Base-by-base conservation (phyloP, 1,284 basidiomycete species). In the Melampsora americana region DNA sequence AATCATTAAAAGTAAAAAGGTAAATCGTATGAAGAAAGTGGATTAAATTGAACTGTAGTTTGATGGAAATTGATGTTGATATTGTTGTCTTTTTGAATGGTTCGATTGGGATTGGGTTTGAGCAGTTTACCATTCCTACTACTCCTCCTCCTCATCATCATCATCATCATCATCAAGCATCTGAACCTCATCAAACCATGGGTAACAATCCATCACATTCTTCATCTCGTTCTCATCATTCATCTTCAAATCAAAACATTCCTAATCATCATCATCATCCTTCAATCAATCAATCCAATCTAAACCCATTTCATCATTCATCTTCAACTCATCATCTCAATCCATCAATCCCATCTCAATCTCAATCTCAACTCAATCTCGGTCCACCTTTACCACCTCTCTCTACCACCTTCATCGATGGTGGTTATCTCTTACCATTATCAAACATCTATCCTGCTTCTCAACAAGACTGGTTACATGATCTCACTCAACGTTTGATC, bases 391-490 rank as follows among this genome's bases (percentile, higher is more conserved):
- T 53, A 66, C 62, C 77, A 20, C 78, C 73, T 48, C 85, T 89
- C 77, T 87, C 90, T 26, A 73, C 75, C 83, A 89, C 95, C 86
- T 87, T 89, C 53, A 84, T 86, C 60, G 85, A 86, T 77, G 84
- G 84, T 79, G 95, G 95, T 73, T 87, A 87, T 82, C 88, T 97
- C 68, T 85, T 88, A 61, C 93, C 95, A 0, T 92, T 95, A 82
- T 93, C 95, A 75, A 95, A 96, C 84, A 90, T 91, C 14, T 91
- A 91, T 56, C 80, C 82, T 35, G 81, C 82, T 30, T 82, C 81
- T 5, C 83, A 87, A 50, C 87, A 89, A 82, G 95, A 98, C 84
- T 99, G 94, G 89, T 92, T 92, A 82, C 92, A 95, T 80, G 84
- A 88, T 77, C 85, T 92, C 77, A 94, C 96, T 77, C 90, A 91